A percentile compares a stretch with the other conserved stretches of the same genome.
Evolutionary conservation across 768 basidiomycete species (phyloP).

Genomic region (Mycena epipterygia): DNA sequence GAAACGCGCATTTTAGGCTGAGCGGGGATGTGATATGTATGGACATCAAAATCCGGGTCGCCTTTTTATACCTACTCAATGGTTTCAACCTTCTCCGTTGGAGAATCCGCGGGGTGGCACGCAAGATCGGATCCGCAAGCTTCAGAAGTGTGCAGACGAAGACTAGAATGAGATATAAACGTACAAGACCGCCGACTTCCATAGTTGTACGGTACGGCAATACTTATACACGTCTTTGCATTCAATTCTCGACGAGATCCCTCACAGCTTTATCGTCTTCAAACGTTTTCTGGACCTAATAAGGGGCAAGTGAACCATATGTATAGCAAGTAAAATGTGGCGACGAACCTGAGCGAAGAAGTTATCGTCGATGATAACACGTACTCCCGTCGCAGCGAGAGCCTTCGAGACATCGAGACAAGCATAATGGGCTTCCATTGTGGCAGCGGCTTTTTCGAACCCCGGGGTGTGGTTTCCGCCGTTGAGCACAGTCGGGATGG

Average conservation of each 20-base stretch:
- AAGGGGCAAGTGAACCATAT: conserved; percentile 3
- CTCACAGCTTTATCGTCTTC: conserved; percentile 56
- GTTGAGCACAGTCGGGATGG: conserved; percentile 78
- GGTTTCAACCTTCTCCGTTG: neutral
- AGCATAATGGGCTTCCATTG: conserved; percentile 72
- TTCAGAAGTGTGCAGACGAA: neutral
- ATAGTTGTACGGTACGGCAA: too few species aligned
- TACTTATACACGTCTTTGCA: neutral
- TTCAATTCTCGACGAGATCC: conserved; percentile 1
- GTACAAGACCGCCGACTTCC: too few species aligned
- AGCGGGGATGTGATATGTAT: neutral
- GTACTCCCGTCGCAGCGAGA: conserved; percentile 77
- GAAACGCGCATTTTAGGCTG: neutral
- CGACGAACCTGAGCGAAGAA: conserved; percentile 69
- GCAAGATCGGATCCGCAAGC: neutral
- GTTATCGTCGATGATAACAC: conserved; percentile 75
- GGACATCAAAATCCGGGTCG: neutral
- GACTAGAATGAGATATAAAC: neutral
- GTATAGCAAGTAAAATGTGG: neutral
- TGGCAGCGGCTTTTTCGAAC: conserved; percentile 76
- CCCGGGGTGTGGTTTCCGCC: conserved; percentile 86
- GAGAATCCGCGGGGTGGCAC: too few species aligned
- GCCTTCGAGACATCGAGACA: conserved; percentile 78
- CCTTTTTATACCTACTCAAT: neutral
- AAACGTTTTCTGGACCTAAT: conserved; percentile 63